Conservation (phyloP, 1,139 yeast species). For the Arxiozyma bovina region DNA sequence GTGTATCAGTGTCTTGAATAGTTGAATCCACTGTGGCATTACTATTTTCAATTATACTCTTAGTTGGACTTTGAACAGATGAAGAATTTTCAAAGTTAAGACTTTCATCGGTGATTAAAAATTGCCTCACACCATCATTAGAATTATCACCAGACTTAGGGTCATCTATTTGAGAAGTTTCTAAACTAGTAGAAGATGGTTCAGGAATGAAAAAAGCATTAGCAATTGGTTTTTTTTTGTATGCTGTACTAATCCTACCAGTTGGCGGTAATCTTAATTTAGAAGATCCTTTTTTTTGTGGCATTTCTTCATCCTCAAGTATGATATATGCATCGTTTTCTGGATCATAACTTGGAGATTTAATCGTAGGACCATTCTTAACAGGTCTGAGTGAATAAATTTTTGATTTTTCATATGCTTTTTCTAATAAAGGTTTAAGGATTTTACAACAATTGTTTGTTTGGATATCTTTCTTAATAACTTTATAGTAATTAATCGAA, state of each 20-base stretch:
- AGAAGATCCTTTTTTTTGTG: conserved; percentile 61
- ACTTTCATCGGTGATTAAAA: background rate
- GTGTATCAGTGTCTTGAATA: background rate
- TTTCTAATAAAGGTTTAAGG: conserved; percentile 48
- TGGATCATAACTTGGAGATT: conserved; percentile 28
- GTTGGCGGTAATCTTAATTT: conserved; percentile 89
- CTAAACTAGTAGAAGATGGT: conserved; percentile 7
- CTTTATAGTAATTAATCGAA: conserved; percentile 40
- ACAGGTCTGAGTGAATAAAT: conserved; percentile 33
- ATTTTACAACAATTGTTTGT: conserved; percentile 40
- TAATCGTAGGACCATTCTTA: conserved; percentile 33
- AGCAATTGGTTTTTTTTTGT: conserved; percentile 54
- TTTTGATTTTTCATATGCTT: conserved; percentile 46
- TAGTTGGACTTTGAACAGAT: background rate
- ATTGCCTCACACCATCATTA: background rate
- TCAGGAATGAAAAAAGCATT: conserved; percentile 44
- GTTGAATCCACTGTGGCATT: background rate
- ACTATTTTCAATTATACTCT: background rate
- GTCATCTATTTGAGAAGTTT: background rate
- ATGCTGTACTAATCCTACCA: conserved; percentile 62
- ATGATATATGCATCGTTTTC: conserved; percentile 41
- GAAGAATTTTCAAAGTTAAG: conserved; percentile 1
- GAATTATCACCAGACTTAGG: background rate
- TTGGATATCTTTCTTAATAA: conserved; percentile 46
- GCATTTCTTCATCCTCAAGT: conserved; percentile 73